Conservation (phyloP, 208 protist genomes). For the Wallacemonas sp. region DNA sequence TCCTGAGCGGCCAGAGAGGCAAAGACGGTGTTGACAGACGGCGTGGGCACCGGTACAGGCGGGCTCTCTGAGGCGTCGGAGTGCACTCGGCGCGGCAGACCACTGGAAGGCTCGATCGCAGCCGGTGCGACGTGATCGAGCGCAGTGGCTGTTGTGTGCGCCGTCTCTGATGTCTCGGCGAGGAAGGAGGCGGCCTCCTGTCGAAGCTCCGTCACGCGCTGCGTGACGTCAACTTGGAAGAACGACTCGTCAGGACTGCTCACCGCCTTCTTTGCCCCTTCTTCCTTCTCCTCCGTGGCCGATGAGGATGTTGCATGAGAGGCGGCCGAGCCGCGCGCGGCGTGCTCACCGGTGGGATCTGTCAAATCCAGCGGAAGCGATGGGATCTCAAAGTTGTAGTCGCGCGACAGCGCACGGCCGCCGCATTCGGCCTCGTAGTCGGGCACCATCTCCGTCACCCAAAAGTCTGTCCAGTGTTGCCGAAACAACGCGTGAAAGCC, state of each 20-base stretch:
- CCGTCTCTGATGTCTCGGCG: too few species aligned
- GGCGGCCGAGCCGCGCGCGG: too few species aligned
- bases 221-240: constrained; percentile 59
- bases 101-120: too few species aligned
- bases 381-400: constrained; percentile 54
- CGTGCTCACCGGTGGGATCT: background rate
- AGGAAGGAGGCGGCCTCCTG: constrained; percentile 12
- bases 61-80: too few species aligned
- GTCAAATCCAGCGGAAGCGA: constrained; percentile 35
- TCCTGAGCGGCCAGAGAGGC: background rate
- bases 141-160: too few species aligned
- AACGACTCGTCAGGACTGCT: constrained; percentile 35
- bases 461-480: constrained; percentile 50
- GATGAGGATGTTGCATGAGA: too few species aligned
- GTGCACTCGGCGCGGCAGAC: too few species aligned
- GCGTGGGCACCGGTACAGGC: too few species aligned
- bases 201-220: constrained; percentile 16
- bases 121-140: too few species aligned
- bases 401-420: constrained; percentile 35
- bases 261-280: background rate
- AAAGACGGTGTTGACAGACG: constrained; percentile 5
- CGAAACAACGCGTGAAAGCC: constrained; percentile 72
- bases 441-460: constrained; percentile 43
- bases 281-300: background rate
- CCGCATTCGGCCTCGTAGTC: constrained; percentile 22